Conservation (phyloP, 1,284 basidiomycete genomes). For the Leccinum subrobustum region DNA sequence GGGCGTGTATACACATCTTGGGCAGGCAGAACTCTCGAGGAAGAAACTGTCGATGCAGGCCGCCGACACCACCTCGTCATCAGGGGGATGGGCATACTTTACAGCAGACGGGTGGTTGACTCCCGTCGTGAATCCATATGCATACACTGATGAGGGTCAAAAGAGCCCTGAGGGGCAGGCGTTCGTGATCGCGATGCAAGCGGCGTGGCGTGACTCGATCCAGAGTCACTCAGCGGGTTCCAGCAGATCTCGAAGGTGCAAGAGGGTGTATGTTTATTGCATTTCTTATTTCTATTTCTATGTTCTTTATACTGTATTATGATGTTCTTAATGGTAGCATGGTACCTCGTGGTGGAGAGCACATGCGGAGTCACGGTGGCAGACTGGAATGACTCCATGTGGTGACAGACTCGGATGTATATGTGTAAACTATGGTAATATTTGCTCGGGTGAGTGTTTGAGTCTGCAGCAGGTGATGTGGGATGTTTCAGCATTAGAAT, state of each 20-base stretch:
- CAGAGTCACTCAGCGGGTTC: neutral
- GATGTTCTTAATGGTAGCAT: too few relatives aligned
- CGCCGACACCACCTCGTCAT: neutral
- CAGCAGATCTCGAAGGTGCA: neutral
- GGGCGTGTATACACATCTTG: slow-evolving; percentile 49
- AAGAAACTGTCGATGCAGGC: slow-evolving; percentile 43
- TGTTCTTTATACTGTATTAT: neutral
- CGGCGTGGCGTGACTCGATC: slow-evolving; percentile 61
- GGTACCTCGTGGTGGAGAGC: too few relatives aligned
- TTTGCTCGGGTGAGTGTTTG: too few relatives aligned
- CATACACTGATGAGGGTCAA: slow-evolving; percentile 47
- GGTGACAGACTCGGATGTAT: too few relatives aligned
- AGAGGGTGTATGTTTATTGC: neutral
- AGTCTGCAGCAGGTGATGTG: too few relatives aligned
- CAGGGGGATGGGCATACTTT: slow-evolving; percentile 36
- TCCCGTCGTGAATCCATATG: slow-evolving; percentile 71
- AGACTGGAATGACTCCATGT: too few relatives aligned
- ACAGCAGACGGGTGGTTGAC: slow-evolving; percentile 57
- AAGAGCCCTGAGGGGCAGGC: slow-evolving; percentile 62
- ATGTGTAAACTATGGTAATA: slow-evolving; percentile 32
- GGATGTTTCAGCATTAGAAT: too few relatives aligned
- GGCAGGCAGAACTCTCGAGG: slow-evolving; percentile 57
- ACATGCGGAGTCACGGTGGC: too few relatives aligned
- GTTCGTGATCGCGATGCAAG: slow-evolving; percentile 71
- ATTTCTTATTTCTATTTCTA: neutral